phyloP scores from a whole-genome alignment of 2,329 filamentous ascomycete species.

The Fusarium pseudoanthophilum region DNA sequence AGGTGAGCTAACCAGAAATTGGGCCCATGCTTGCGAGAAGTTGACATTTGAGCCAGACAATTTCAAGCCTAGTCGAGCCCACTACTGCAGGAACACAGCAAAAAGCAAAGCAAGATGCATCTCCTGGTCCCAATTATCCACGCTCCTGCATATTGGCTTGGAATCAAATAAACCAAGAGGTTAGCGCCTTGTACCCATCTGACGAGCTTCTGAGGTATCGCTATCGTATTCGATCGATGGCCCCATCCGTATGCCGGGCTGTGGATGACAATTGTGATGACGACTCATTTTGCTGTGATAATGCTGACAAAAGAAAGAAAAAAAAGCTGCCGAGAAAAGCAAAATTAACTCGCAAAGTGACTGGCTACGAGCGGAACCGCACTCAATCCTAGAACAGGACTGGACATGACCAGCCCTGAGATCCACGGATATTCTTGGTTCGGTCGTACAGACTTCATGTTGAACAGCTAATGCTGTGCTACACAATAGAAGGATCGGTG shows the following conservation, averaged over 20 bases:
- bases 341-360: background rate
- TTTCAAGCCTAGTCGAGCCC: slow-evolving; percentile 32
- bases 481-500: slow-evolving; percentile 7
- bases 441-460: slow-evolving; percentile 7
- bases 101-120: slow-evolving; percentile 29
- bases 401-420: background rate
- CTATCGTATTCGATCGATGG: slow-evolving; percentile 24
- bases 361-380: slow-evolving; percentile 28
- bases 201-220: slow-evolving; percentile 1
- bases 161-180: slow-evolving; percentile 9
- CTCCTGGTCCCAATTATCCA: slow-evolving; percentile 22
- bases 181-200: slow-evolving; percentile 29
- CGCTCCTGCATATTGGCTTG: slow-evolving; percentile 27
- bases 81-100: slow-evolving; percentile 44
- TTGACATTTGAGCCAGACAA: slow-evolving; percentile 18
- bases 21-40: slow-evolving; percentile 2
- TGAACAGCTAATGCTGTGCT: slow-evolving; percentile 12
- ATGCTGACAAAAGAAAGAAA: slow-evolving; percentile 21
- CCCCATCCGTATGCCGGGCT: slow-evolving; percentile 14
- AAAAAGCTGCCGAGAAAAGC: background rate
- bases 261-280: slow-evolving; percentile 23
- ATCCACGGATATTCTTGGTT: slow-evolving; percentile 7
- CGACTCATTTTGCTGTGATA: slow-evolving; percentile 17
- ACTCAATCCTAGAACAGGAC: background rate
- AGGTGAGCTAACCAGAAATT: slow-evolving; percentile 13